Base-by-base conservation (phyloP, 106 monocot species). In the Hemerocallis citrina region DNA sequence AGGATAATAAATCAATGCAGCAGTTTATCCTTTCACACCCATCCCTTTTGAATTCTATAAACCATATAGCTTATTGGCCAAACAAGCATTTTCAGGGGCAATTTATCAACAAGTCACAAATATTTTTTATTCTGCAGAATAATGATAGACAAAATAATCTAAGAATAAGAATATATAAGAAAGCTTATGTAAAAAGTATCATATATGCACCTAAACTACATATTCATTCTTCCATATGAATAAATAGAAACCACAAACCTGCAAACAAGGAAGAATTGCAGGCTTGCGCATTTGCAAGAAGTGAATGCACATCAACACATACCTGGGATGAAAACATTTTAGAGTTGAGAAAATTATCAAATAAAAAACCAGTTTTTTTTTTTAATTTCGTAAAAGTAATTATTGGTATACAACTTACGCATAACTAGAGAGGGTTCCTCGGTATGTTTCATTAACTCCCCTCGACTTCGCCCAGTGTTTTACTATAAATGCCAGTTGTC, bases 301-400 rank as follows among this genome's bases (percentile, higher is more conserved):
- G 73, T 98, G 88, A 52, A 98, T 98, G 75, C 98, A 98, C 98
- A 98, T 98, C 37, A 98, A 49, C 32, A 98, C 98, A 75, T 98
- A 98, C 61, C 98, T 98, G 67, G 10, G 69, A 68, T 57, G 14
- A 31, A 45, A 29, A 22, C 43, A 21, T 33, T 62, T 43, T n/a
- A 42, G 7, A 40, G 55, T 30, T 42, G 16, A 51, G 50, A 63
- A 15, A 62, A 59, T 17, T 30, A 72, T 40, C 34, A 65, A 19
- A 13, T 30, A 45, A 2, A 34, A 14, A 59, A 15, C 21, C 29
- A 48, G 20, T 27, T 5, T 14, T 20, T 40, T 21, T 43, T 27
- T 2, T 30, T 37, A 47, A 32, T 3, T n/a, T 25, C 2, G 13
- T 2, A 19, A 37, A 22, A 13, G 16, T 2, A 45, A 13, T 24